phyloP scores from a whole-genome alignment of 768 basidiomycete species.

The Ramaria sp. region DNA sequence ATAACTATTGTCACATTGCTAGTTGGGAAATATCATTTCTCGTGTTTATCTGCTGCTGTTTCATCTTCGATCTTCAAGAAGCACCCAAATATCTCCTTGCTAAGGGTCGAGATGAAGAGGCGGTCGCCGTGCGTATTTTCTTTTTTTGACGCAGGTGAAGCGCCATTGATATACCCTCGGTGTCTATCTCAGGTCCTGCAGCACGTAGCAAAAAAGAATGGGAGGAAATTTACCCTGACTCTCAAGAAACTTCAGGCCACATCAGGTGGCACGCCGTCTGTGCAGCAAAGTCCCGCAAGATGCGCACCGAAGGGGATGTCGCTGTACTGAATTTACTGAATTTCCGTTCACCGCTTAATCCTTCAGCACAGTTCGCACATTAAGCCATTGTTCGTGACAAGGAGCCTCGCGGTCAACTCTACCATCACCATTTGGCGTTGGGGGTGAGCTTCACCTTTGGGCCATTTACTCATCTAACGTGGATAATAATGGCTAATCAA shows the following conservation, averaged over 20 bases:
- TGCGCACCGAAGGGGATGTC: constrained; percentile 28
- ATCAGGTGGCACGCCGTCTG: constrained; percentile 13
- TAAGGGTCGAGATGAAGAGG: constrained; percentile 45
- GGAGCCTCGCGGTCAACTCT: constrained; percentile 34
- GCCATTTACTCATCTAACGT: too few species aligned
- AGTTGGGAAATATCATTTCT: constrained; percentile 39
- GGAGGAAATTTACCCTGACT: constrained; percentile 33
- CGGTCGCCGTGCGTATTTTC: constrained; percentile 28
- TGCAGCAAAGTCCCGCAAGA: constrained; percentile 17
- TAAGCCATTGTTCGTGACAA: constrained; percentile 35
- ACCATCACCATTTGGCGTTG: constrained; percentile 39
- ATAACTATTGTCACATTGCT: constrained; percentile 7
- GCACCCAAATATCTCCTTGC: constrained; percentile 51
- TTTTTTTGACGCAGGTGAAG: not conserved
- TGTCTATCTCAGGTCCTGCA: constrained; percentile 28
- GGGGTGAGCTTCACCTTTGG: constrained; percentile 33
- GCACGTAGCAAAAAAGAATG: constrained; percentile 37
- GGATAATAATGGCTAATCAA: constrained; percentile 10
- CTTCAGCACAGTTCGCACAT: constrained; percentile 31
- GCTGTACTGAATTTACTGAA: constrained; percentile 21
- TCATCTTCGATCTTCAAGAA: constrained; percentile 49
- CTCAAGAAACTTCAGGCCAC: constrained; percentile 31
- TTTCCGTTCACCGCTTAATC: not conserved
- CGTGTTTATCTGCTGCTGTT: constrained; percentile 43
- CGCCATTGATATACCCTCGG: not conserved